phyloP scores from a whole-genome alignment of 2,329 filamentous ascomycete species.

The Monosporascus sp. region DNA sequence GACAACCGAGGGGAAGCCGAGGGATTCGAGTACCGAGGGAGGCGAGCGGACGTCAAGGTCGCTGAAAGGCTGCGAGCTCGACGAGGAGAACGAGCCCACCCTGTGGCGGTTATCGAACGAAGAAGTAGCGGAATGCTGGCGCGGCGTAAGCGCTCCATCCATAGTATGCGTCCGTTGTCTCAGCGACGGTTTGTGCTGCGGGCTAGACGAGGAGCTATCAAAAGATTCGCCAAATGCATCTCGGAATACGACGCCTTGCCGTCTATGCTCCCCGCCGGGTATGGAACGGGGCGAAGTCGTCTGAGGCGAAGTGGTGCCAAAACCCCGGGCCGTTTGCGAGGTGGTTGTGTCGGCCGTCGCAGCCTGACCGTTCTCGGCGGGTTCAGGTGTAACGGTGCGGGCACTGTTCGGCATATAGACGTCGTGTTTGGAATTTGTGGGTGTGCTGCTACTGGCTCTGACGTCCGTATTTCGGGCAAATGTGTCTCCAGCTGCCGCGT shows the following conservation, averaged over 20 bases:
- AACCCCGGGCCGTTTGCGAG: slow-evolving; percentile 25
- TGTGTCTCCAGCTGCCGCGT: slow-evolving; percentile 24
- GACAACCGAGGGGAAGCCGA: slow-evolving; percentile 37
- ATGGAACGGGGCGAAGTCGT: slow-evolving; percentile 43
- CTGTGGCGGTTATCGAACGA: slow-evolving; percentile 52
- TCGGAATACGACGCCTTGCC: slow-evolving; percentile 58
- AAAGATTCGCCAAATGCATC: slow-evolving; percentile 49
- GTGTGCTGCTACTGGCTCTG: slow-evolving; percentile 12
- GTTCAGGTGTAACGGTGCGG: slow-evolving; percentile 64
- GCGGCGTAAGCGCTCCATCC: slow-evolving; percentile 44
- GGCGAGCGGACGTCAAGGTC: slow-evolving; percentile 38
- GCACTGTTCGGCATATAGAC: slow-evolving; percentile 40
- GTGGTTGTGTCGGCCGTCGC: slow-evolving; percentile 13
- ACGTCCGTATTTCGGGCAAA: slow-evolving; percentile 17
- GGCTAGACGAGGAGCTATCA: slow-evolving; percentile 41
- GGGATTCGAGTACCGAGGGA: slow-evolving; percentile 36
- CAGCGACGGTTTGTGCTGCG: slow-evolving; percentile 31
- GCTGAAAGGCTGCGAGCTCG: slow-evolving; percentile 48
- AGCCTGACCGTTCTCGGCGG: slow-evolving; percentile 29
- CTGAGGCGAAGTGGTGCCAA: slow-evolving; percentile 36
- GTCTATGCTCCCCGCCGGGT: slow-evolving; percentile 39
- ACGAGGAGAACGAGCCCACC: slow-evolving; percentile 66
- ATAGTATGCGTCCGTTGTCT: slow-evolving; percentile 55
- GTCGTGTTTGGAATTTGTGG: slow-evolving; percentile 23
- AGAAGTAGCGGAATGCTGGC: slow-evolving; percentile 36